phyloP scores from a whole-genome alignment of 306 rosid genomes.

The Begonia masoniana region DNA sequence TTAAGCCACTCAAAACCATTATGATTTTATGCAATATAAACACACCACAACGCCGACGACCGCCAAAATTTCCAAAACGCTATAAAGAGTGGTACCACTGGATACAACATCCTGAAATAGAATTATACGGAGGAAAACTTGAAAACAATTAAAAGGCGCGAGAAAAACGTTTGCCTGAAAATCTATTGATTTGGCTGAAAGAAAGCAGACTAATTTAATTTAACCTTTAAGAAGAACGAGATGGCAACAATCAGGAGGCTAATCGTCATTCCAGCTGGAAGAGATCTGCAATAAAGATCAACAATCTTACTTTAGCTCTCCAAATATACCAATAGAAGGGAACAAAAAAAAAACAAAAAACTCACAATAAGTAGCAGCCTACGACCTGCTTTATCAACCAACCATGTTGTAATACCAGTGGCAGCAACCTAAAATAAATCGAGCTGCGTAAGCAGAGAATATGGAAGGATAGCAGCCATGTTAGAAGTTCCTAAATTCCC shows the following conservation, averaged over 20 bases:
- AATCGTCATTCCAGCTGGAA: constrained; percentile 56
- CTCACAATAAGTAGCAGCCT: constrained; percentile 73
- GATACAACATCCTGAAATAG: constrained; percentile 33
- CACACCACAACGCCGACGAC: constrained; percentile 90
- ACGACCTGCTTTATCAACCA: constrained; percentile 78
- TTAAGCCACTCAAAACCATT: constrained; percentile 4
- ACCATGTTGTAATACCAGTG: constrained; percentile 70
- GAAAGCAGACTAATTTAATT: background rate
- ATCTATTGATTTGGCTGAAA: background rate
- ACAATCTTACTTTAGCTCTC: constrained; percentile 3
- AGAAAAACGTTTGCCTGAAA: background rate
- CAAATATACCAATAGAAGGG: constrained; percentile 8
- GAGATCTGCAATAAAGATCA: constrained; percentile 52
- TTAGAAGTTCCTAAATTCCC: constrained; percentile 1
- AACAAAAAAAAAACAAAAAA: constrained; percentile 12
- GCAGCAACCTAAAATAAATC: constrained; percentile 64
- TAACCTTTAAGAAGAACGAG: constrained; percentile 66
- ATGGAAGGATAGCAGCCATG: constrained; percentile 6
- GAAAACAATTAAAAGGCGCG: constrained; percentile 3
- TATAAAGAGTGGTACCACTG: constrained; percentile 32
- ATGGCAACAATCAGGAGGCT: constrained; percentile 64
- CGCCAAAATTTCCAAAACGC: constrained; percentile 36
- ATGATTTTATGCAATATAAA: constrained; percentile 3
- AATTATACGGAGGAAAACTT: constrained; percentile 2
- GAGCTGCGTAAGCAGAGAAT: constrained; percentile 16